These are phyloP conservation scores for Daldinia grandis DNA, from an alignment of 495 filamentous ascomycete species.

Conservation along the genomic window DNA sequence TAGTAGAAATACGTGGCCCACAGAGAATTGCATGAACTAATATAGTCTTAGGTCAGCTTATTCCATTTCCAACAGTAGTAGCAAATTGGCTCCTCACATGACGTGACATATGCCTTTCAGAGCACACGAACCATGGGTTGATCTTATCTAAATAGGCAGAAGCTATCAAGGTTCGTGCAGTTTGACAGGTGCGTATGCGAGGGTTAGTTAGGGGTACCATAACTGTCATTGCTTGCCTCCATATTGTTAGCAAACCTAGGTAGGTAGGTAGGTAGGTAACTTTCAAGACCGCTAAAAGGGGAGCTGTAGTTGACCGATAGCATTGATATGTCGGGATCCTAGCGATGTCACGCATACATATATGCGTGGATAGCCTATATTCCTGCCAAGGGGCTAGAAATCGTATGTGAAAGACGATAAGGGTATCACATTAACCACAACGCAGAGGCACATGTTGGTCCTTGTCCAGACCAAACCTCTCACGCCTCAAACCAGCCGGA, in stretches of 20 bases:
- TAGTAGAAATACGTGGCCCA: neutral
- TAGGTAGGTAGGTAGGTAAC: too few species aligned
- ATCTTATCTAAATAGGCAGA: neutral
- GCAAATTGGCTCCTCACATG: neutral
- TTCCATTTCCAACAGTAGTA: neutral
- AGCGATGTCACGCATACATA: slow-evolving; percentile 7
- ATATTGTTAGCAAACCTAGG: neutral
- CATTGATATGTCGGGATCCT: neutral
- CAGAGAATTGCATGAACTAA: neutral
- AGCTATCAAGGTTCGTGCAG: neutral
- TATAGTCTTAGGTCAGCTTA: neutral
- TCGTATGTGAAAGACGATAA: neutral
- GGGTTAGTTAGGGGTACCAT: neutral
- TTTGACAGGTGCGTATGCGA: neutral
- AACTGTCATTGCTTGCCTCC: neutral
- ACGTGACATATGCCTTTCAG: neutral
- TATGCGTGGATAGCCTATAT: neutral
- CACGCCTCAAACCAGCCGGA: neutral
- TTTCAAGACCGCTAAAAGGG: neutral
- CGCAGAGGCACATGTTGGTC: neutral
- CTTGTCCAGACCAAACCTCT: neutral
- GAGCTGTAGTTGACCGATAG: neutral
- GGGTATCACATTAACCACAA: neutral
- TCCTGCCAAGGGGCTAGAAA: neutral
- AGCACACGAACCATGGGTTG: neutral